A percentile compares a stretch with the other conserved stretches of the same genome.
phyloP scores from a whole-genome alignment of 176 grass and related monocot species.

The Phoenix dactylifera region DNA sequence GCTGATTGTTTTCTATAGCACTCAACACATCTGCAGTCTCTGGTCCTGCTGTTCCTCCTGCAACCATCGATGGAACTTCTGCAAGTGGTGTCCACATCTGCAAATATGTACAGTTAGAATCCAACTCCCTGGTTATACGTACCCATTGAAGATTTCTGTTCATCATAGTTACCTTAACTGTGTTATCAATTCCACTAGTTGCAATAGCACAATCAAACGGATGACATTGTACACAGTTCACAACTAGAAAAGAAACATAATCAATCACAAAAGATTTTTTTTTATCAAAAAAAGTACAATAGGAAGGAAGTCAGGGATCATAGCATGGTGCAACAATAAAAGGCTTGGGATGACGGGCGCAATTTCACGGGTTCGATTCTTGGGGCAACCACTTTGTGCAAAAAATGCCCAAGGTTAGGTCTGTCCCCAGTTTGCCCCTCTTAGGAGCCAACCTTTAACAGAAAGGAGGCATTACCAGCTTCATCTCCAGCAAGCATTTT shows the following conservation, averaged over 20 bases:
- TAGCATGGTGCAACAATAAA: too few species aligned
- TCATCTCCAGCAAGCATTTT: conserved; percentile 95
- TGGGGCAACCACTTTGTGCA: too few species aligned
- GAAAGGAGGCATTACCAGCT: conserved; percentile 49
- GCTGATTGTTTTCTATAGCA: conserved; percentile 86
- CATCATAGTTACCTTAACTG: conserved; percentile 62
- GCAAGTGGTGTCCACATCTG: conserved; percentile 93
- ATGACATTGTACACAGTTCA: conserved; percentile 98
- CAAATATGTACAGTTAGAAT: conserved; percentile 2
- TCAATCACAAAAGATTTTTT: not conserved
- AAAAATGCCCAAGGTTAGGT: too few species aligned
- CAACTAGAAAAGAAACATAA: conserved; percentile 43
- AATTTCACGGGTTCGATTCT: too few species aligned
- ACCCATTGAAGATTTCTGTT: not conserved
- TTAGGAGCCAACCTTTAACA: not conserved
- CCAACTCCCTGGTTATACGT: not conserved
- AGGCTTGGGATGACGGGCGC: too few species aligned
- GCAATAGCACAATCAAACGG: conserved; percentile 85
- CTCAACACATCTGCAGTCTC: conserved; percentile 52
- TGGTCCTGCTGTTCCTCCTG: conserved; percentile 47
- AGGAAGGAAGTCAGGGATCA: too few species aligned
- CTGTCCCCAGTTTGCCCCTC: too few species aligned
- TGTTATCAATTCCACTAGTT: conserved; percentile 91
- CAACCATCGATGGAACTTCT: conserved; percentile 41
- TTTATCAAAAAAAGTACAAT: not conserved